Evolutionary conservation across 305 asterid species (phyloP).

Genomic region (Fraxinus sp.): DNA sequence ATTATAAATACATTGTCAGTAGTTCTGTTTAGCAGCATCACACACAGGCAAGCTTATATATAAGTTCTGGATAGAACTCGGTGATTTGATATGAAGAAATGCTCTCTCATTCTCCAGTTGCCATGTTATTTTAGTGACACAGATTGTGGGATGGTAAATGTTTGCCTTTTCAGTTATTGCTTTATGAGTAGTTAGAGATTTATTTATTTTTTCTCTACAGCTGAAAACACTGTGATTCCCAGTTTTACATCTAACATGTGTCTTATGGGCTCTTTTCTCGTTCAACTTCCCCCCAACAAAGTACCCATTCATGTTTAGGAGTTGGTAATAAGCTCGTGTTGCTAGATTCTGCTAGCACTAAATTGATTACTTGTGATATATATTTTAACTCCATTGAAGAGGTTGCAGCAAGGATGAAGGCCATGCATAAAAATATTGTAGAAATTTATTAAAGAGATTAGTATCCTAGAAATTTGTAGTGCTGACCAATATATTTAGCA

Average conservation of each 20-base stretch:
- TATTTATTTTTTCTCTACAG: not conserved
- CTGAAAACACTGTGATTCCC: not conserved
- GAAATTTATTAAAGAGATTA: not conserved
- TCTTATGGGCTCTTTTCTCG: not conserved
- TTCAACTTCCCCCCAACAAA: not conserved
- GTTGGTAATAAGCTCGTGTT: not conserved
- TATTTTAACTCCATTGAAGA: not conserved
- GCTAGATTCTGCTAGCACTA: not conserved
- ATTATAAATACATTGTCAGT: not conserved
- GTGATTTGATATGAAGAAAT: not conserved
- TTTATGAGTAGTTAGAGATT: not conserved
- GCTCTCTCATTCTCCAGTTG: not conserved
- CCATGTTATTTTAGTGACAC: not conserved
- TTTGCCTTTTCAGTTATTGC: not conserved
- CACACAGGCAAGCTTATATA: not conserved
- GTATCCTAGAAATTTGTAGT: not conserved
- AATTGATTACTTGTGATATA: not conserved
- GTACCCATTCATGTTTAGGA: not conserved
- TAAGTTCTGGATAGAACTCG: not conserved
- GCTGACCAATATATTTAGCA: not conserved
- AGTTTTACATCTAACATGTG: not conserved
- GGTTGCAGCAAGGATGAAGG: not conserved
- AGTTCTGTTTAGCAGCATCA: not conserved
- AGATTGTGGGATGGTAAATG: not conserved
- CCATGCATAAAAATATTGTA: not conserved